These are phyloP conservation scores for Ogataea haglerorum DNA, from an alignment of 805 yeast species.

Conservation along the genomic window DNA sequence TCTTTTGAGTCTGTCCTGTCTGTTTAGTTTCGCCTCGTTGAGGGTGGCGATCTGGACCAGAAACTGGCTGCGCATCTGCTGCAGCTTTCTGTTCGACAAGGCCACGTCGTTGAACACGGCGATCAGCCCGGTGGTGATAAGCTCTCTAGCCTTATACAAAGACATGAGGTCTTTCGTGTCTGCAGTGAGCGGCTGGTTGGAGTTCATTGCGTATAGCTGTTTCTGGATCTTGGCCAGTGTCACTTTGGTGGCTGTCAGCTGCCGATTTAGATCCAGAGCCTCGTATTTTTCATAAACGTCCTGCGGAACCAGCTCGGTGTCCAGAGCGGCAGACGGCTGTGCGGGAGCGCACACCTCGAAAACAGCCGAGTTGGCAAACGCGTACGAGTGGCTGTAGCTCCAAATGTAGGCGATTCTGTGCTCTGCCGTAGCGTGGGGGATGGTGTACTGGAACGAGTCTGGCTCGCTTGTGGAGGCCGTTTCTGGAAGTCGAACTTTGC, in stretches of 20 bases:
- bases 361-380: constrained; percentile 9
- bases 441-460: constrained; percentile 1
- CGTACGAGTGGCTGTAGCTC: constrained; percentile 22
- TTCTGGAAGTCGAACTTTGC: constrained; percentile 14
- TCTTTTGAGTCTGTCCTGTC: constrained; percentile 3
- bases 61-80: constrained; percentile 21
- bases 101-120: constrained; percentile 20
- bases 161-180: constrained; percentile 14
- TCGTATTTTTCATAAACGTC: constrained; percentile 3
- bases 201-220: constrained; percentile 2
- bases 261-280: neutral
- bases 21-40: constrained; percentile 16
- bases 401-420: constrained; percentile 25
- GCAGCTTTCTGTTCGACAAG: constrained; percentile 16
- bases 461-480: neutral
- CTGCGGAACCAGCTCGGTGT: neutral
- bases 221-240: constrained; percentile 10
- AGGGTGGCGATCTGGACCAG: constrained; percentile 25
- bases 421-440: constrained; percentile 13
- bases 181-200: constrained; percentile 11
- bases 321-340: neutral
- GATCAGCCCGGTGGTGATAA: constrained; percentile 16
- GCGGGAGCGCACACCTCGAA: constrained; percentile 12
- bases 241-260: neutral
- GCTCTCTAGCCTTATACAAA: constrained; percentile 18